Evolutionary conservation across 2,329 filamentous ascomycete genomes (phyloP), one percentile per base, ranked within the genome.

Genomic region (Helotiales sp.): DNA sequence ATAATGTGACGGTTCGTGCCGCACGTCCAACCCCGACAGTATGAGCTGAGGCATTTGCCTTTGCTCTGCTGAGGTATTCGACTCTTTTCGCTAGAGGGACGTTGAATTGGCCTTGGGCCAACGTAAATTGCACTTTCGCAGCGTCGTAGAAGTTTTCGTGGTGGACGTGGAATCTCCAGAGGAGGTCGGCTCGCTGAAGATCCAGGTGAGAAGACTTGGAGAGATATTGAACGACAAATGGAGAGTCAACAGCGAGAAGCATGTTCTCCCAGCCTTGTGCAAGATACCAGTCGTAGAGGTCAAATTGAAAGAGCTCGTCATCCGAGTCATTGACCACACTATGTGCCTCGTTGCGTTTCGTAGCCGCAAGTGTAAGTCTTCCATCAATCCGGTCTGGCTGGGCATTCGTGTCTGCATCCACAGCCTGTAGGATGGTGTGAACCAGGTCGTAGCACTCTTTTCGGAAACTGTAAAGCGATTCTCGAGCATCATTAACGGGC

Each of bases 251-350:
- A 40, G 91, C 89, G 37, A 99, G 86, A 30, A 99, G 86, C 15
- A 93, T 90, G 70, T 97, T 93, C 10, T 88, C 91, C 89, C 92
- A 94, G 20, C 91, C 91, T 77, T 94, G 90, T 63, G 86, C 81
- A 72, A 98, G 89, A 79, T 99, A 99, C 95, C 96, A 99, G 75
- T 97, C 94, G 77, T 97, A 99, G n/a, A 99, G 85, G 74, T 93
- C 93, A 69, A 93, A 96, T 78, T 98, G 91, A 82, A 99, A 99
- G 4, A 97, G 92, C 75, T 97, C 93, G 72, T 99, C 96, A 15
- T 90, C 87, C 0, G 95, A 97, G 66, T 86, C 87, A 76, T 96
- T 93, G 73, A 99, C 93, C 2, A 97, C 92, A 52, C 90, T 87
- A 79, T 98, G 97, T 0, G 96, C 95, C 80, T 99, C 95, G 59